Base-by-base conservation (phyloP, 2,329 filamentous ascomycete genomes). In the Massarina eburnea region DNA sequence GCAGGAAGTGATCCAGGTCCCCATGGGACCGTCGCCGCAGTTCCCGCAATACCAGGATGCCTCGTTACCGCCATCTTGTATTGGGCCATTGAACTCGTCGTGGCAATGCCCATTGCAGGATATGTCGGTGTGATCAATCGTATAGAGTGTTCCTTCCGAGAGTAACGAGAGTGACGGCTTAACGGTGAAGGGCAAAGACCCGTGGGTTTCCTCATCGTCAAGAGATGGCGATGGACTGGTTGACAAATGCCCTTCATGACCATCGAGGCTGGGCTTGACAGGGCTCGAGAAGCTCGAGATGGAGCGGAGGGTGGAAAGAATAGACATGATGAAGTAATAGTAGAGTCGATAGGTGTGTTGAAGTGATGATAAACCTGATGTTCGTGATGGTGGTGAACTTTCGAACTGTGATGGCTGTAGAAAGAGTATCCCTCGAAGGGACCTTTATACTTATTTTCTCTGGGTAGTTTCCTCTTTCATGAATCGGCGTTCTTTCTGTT, bases 11-110 rank as follows among this genome's bases (percentile, higher is more conserved):
- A 49, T 49, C 49, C 46, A 52, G 1, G 17, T 4, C 3, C 10
- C 9, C 4, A 37, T 44, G 14, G 52, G 54, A 5, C 58, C 58
- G 40, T 58, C 54, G 4, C 45, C 42, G 20, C 58, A 61, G 1
- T 24, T 32, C 4, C 45, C 40, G 22, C 58, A 61, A 20, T 49
- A 54, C 57, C 57, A 61, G 1, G 49, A 26, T 8, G 19, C 27
- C 8, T 39, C 43, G 3, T 52, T 52, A 41, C 53, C 54, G 3
- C 54, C 54, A 41, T 54, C 54, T 7, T 40, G 42, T 9, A 20
- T 36, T 37, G 19, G 26, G 27, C 15, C 30, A 14, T 15, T 15
- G 20, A 39, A 37, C 21, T 27, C 14, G 8, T 17, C 19, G 17
- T 20, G 19, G 21, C 15, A 20, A 15, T 19, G 29, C n/a, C 8